Conservation (phyloP, 305 asterid genomes). For the Fraxinus angustifolia region DNA sequence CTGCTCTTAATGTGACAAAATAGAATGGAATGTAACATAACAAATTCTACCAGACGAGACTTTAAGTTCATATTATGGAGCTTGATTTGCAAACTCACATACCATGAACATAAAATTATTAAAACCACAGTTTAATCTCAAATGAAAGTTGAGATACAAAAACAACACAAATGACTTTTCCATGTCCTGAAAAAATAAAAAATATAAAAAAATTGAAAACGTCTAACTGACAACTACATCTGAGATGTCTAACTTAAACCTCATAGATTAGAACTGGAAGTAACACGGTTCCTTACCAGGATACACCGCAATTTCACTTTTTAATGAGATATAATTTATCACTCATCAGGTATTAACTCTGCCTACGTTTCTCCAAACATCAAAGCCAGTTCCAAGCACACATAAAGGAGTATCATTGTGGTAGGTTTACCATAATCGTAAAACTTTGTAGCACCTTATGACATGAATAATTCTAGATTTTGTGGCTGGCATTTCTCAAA, state of each 20-base stretch:
- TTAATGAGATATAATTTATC: neutral
- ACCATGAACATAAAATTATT: neutral
- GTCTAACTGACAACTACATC: neutral
- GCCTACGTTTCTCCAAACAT: neutral
- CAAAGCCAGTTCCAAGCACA: neutral
- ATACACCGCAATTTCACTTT: neutral
- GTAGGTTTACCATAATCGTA: neutral
- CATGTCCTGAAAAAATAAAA: neutral
- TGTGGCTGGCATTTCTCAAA: neutral
- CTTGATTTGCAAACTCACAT: neutral
- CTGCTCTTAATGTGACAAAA: neutral
- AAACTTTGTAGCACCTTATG: neutral
- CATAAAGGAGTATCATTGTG: neutral
- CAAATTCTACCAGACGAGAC: neutral
- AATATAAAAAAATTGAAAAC: neutral
- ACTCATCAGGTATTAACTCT: neutral
- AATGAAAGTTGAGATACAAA: neutral
- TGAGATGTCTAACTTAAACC: neutral
- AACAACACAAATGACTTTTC: neutral
- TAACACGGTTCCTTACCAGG: neutral
- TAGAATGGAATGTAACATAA: neutral
- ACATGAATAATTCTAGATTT: neutral
- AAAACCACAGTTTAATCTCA: neutral
- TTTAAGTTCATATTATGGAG: neutral
- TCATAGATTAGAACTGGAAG: neutral